phyloP scores from a whole-genome alignment of 352 stramenopile species.

The Globisporangium ultimum region DNA sequence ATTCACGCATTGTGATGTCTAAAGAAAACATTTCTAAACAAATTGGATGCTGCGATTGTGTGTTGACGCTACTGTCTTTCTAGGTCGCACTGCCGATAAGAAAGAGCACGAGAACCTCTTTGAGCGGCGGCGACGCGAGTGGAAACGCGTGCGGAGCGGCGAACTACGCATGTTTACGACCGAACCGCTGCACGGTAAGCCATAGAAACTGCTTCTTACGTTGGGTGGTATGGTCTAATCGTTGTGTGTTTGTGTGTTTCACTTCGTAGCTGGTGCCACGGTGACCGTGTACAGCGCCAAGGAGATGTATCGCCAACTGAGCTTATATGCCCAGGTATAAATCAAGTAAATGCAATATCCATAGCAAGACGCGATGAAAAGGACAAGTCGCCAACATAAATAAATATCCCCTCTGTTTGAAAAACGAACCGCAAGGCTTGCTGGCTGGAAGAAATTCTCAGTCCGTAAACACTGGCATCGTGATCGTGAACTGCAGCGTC shows the following conservation, averaged over 20 bases:
- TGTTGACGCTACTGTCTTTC: background rate
- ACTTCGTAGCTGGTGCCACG: conserved; percentile 46
- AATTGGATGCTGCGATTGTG: background rate
- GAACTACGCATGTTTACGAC: conserved; percentile 71
- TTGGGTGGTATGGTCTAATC: background rate
- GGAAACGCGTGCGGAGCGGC: conserved; percentile 66
- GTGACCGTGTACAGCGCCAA: conserved; percentile 71
- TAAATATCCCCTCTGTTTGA: conserved; percentile 3
- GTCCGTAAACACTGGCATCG: conserved; percentile 63
- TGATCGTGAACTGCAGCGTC: conserved; percentile 81
- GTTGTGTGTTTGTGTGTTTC: conserved; percentile 11
- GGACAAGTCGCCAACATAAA: conserved; percentile 6
- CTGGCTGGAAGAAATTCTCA: conserved; percentile 15
- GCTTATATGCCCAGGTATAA: conserved; percentile 65
- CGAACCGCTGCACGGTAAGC: conserved; percentile 60
- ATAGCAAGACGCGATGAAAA: background rate
- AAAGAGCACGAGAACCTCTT: conserved; percentile 77
- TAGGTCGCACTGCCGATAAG: conserved; percentile 67
- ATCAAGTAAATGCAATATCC: conserved; percentile 1
- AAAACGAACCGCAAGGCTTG: background rate
- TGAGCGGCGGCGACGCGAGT: conserved; percentile 62
- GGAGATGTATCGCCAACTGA: conserved; percentile 76
- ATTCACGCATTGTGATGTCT: too few relatives aligned
- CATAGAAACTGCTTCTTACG: background rate
- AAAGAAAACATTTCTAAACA: too few relatives aligned